These are phyloP conservation scores for Dactylellina leptospora DNA, from an alignment of 2,329 filamentous ascomycete genomes.

Conservation along the genomic window DNA sequence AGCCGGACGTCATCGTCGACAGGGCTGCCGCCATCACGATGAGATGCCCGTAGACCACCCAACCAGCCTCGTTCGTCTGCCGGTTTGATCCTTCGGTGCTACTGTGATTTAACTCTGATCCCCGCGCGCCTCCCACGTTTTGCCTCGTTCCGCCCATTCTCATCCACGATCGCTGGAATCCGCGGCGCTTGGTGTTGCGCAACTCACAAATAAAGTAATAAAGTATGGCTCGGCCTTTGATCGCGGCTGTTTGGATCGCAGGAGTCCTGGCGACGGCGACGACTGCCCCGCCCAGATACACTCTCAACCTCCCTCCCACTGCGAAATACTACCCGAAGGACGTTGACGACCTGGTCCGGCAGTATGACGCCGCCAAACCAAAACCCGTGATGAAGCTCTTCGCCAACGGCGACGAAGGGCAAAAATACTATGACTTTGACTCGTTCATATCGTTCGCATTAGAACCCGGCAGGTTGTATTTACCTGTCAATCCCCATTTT, in stretches of 20 bases:
- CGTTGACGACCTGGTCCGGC: conserved; percentile 33
- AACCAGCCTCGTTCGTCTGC: neutral
- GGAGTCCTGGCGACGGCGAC: neutral
- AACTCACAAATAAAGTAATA: neutral
- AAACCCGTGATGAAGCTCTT: conserved; percentile 45
- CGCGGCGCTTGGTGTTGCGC: too few species aligned
- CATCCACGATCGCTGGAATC: too few species aligned
- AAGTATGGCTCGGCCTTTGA: too few species aligned
- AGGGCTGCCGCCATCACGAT: conserved; percentile 34
- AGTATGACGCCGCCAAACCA: neutral
- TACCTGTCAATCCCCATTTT: conserved; percentile 28
- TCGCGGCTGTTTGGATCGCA: neutral
- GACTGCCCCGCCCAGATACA: conserved; percentile 4
- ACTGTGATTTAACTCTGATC: conserved; percentile 12
- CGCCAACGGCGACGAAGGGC: conserved; percentile 29
- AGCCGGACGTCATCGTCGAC: conserved; percentile 33
- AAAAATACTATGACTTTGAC: conserved; percentile 48
- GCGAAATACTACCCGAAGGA: conserved; percentile 47
- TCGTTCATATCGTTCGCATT: conserved; percentile 25
- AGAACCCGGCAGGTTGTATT: conserved; percentile 17
- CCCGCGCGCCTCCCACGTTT: too few species aligned
- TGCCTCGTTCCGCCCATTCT: too few species aligned
- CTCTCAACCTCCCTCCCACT: conserved; percentile 35
- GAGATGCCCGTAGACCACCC: conserved; percentile 1
- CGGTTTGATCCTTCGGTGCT: conserved; percentile 1